phyloP scores from a whole-genome alignment of 225 moss, liverwort and hornwort genomes.

The Pseudisothecium myosuroides region DNA sequence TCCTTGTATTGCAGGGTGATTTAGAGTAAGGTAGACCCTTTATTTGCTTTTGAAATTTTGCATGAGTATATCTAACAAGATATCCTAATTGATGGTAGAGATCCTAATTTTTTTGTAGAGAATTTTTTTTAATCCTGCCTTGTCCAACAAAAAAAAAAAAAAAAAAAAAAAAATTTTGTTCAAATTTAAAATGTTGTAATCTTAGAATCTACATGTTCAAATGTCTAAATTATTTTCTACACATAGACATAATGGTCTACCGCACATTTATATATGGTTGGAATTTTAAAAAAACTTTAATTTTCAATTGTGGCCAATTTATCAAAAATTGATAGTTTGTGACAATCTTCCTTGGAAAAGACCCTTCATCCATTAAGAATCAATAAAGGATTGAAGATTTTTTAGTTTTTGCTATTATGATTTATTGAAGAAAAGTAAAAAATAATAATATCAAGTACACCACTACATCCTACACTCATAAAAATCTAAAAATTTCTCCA shows the following conservation, averaged over 20 bases:
- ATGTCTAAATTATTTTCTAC: background rate
- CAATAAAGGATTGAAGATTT: background rate
- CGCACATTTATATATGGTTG: fast-evolving
- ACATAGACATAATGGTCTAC: fast-evolving
- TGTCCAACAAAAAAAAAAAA: too few relatives aligned
- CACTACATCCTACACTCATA: background rate
- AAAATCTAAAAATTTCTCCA: background rate
- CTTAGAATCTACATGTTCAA: background rate
- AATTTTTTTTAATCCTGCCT: background rate
- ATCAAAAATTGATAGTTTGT: background rate
- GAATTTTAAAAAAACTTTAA: background rate
- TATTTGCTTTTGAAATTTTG: background rate
- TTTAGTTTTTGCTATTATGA: background rate
- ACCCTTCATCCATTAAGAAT: fast-evolving
- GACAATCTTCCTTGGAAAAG: background rate
- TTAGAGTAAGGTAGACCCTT: background rate
- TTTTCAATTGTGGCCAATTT: background rate
- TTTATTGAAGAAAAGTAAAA: background rate
- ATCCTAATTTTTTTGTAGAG: fast-evolving
- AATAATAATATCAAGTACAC: background rate
- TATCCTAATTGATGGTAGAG: background rate
- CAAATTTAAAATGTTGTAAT: background rate
- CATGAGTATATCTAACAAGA: background rate
- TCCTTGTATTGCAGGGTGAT: fast-evolving
- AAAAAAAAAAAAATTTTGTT: background rate